Evolutionary conservation across 1,284 basidiomycete species (phyloP).

Genomic region (Tylopilus sp.): DNA sequence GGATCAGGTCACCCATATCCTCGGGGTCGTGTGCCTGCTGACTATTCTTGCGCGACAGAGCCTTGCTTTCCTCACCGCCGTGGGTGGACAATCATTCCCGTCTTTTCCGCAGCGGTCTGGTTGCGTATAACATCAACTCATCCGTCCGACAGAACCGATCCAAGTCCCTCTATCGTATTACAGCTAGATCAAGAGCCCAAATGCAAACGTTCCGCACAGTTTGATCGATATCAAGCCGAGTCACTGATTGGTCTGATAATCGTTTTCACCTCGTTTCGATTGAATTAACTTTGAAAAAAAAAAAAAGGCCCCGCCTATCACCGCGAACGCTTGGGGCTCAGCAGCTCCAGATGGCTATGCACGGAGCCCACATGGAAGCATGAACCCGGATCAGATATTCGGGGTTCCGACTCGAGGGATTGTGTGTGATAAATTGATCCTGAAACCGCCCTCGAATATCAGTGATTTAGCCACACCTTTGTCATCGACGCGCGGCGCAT

Average conservation of each 20-base stretch:
- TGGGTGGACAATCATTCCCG: background rate
- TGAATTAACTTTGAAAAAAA: too few species aligned
- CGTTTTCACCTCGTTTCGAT: background rate
- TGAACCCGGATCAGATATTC: background rate
- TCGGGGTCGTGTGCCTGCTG: slow-evolving; percentile 2
- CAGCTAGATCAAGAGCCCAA: background rate
- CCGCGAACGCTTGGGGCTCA: background rate
- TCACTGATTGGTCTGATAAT: slow-evolving; percentile 1
- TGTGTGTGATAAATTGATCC: background rate
- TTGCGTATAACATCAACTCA: background rate
- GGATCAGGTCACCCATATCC: background rate
- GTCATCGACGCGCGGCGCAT: background rate
- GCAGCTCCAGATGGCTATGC: background rate
- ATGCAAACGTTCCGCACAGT: background rate
- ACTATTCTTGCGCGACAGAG: slow-evolving; percentile 1
- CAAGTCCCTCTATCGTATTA: background rate
- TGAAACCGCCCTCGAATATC: background rate
- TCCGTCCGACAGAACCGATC: background rate
- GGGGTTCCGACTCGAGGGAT: background rate
- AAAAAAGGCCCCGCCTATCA: background rate
- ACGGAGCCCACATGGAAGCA: background rate
- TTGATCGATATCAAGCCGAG: background rate
- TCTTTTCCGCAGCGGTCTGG: slow-evolving; percentile 3
- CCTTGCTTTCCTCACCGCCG: background rate
- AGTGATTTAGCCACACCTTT: background rate